phyloP scores from a whole-genome alignment of 2,329 filamentous ascomycete species.

The Ascochyta rabiei region DNA sequence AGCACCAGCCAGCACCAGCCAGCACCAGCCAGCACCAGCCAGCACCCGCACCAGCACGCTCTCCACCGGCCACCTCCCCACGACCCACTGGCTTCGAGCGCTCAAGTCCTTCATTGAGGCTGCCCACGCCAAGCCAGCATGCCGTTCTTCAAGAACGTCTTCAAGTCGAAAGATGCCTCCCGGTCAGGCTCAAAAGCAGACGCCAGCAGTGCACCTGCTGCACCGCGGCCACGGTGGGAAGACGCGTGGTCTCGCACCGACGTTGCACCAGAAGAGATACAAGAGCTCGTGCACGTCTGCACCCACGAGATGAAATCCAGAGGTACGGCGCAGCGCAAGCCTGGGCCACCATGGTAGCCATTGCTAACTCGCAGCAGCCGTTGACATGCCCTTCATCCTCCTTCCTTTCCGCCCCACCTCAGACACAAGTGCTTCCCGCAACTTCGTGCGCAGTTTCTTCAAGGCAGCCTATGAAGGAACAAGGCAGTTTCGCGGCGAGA shows the following conservation, averaged over 20 bases:
- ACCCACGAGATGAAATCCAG: conserved; percentile 90
- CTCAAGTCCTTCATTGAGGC: conserved; percentile 18
- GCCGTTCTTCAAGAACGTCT: conserved; percentile 50
- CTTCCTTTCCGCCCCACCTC: conserved; percentile 93
- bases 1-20: too few species aligned
- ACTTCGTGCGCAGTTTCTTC: conserved; percentile 93
- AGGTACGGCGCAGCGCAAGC: conserved; percentile 63
- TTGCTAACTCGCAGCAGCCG: conserved; percentile 60
- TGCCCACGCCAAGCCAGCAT: conserved; percentile 31
- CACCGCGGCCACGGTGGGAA: conserved; percentile 79
- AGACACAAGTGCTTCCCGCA: conserved; percentile 87
- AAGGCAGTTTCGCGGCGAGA: conserved; percentile 66
- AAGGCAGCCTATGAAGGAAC: conserved; percentile 68
- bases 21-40: too few species aligned
- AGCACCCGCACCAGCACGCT: background rate
- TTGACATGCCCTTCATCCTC: conserved; percentile 90
- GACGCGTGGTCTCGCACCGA: conserved; percentile 84
- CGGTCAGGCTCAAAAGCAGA: conserved; percentile 39
- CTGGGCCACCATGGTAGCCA: background rate
- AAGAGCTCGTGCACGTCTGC: conserved; percentile 83
- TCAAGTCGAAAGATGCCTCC: conserved; percentile 44
- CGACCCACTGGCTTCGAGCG: background rate
- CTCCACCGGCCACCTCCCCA: conserved; percentile 4
- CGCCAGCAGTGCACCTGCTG: conserved; percentile 30
- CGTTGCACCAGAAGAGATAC: conserved; percentile 87